These are phyloP conservation scores for Rhipidocladum racemiflorum DNA, from an alignment of 176 grass and related monocot genomes.

Conservation along the genomic window DNA sequence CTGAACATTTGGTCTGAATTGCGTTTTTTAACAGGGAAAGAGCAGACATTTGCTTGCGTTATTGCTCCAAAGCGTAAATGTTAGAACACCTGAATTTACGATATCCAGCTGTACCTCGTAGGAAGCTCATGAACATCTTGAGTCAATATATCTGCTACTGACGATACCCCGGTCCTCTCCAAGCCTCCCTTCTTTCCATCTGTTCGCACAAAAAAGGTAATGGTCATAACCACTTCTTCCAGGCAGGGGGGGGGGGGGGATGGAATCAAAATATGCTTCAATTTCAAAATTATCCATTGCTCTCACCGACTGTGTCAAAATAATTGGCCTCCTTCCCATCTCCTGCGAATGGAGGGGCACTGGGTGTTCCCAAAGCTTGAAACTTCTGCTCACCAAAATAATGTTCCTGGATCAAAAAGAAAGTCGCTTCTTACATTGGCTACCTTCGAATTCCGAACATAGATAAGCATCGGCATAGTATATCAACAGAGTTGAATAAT, in stretches of 20 bases:
- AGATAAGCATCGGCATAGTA: not conserved
- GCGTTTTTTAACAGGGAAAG: conserved; percentile 11
- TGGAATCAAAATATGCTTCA: not conserved
- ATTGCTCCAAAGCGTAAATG: not conserved
- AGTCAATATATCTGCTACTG: conserved; percentile 43
- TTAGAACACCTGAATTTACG: not conserved
- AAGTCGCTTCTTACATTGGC: not conserved
- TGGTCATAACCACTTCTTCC: conserved; percentile 3
- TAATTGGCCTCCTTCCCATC: conserved; percentile 37
- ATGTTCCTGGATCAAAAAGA: conserved; percentile 41
- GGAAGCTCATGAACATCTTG: conserved; percentile 45
- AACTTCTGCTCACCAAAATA: conserved; percentile 35
- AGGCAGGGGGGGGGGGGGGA: no score
- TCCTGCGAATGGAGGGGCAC: conserved; percentile 79
- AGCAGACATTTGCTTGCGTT: not conserved
- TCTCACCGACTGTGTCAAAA: conserved; percentile 48
- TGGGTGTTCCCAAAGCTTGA: conserved; percentile 51
- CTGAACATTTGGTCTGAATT: conserved; percentile 40
- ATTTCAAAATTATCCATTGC: not conserved
- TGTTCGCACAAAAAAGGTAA: conserved; percentile 11
- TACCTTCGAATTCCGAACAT: conserved; percentile 1
- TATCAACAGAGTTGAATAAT: not conserved
- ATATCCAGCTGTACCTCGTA: conserved; percentile 29
- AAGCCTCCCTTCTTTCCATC: conserved; percentile 28
- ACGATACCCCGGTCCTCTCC: conserved; percentile 31